These are phyloP conservation scores for Ophiorrhiza pumila DNA, from an alignment of 257 asterid species.

Conservation along the genomic window DNA sequence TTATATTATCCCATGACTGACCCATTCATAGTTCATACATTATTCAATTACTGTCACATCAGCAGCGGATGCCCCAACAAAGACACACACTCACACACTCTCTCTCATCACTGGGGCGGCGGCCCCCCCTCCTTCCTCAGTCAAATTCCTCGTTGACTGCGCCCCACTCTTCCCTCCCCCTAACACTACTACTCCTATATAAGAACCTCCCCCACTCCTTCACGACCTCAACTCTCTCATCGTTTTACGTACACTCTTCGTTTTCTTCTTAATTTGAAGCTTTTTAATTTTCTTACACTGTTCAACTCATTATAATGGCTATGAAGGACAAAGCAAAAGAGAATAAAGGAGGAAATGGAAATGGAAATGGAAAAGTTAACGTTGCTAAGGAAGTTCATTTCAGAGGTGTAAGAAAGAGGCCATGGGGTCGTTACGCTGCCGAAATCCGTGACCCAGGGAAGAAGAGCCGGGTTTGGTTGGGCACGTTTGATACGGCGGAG, in stretches of 20 bases:
- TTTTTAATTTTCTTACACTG: background rate
- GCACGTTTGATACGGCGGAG: constrained; percentile 92
- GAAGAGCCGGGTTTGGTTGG: constrained; percentile 85
- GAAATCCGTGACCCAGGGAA: constrained; percentile 93
- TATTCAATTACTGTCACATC: constrained; percentile 39
- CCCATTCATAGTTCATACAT: too few species aligned
- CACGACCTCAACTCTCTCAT: background rate
- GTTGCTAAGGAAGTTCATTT: constrained; percentile 62
- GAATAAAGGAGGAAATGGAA: constrained; percentile 23
- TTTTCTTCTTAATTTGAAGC: background rate
- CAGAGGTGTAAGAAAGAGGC: constrained; percentile 91
- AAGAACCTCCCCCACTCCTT: background rate
- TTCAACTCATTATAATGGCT: constrained; percentile 32
- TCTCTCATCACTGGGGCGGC: constrained; percentile 65
- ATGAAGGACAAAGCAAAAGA: constrained; percentile 41
- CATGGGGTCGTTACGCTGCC: constrained; percentile 99
- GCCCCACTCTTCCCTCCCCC: constrained; percentile 19
- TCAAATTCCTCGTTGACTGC: constrained; percentile 74
- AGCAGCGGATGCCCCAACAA: constrained; percentile 7
- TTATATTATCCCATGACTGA: too few species aligned
- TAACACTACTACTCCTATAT: background rate
- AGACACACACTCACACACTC: constrained; percentile 17
- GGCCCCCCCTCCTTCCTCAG: constrained; percentile 42
- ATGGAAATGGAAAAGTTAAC: constrained; percentile 27
- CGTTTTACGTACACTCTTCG: constrained; percentile 13